Evolutionary conservation across 2,329 filamentous ascomycete species (phyloP).

Genomic region (Penicillium sp.): DNA sequence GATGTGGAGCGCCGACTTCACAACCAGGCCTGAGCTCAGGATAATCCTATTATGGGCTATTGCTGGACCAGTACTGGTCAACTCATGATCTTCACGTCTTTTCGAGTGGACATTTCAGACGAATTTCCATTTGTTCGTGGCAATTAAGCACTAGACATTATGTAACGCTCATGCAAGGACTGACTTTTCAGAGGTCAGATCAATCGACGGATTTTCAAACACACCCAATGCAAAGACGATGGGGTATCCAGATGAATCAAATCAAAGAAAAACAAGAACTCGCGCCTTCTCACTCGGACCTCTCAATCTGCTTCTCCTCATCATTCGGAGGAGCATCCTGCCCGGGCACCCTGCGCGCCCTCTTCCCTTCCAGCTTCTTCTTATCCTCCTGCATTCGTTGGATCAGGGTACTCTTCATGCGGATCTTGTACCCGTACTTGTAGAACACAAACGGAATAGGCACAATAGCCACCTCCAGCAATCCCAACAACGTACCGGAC

Average conservation of each 20-base stretch:
- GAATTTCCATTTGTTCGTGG: background rate
- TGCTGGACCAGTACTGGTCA: background rate
- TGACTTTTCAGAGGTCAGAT: background rate
- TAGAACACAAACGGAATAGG: conserved; percentile 80
- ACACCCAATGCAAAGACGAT: conserved; percentile 9
- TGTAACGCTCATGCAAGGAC: conserved; percentile 2
- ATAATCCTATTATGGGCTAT: background rate
- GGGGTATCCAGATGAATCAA: conserved; percentile 11
- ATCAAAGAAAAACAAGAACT: background rate
- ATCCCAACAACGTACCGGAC: conserved; percentile 70
- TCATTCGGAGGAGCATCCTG: conserved; percentile 9
- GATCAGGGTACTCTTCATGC: conserved; percentile 54
- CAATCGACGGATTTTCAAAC: conserved; percentile 13
- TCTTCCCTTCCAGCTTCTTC: conserved; percentile 44
- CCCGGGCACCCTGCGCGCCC: conserved; percentile 20
- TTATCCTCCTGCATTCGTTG: conserved; percentile 54
- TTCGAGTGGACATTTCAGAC: background rate
- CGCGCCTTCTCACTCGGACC: conserved; percentile 1
- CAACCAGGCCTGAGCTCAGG: conserved; percentile 1
- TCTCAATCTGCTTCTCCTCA: conserved; percentile 19
- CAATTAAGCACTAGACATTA: background rate
- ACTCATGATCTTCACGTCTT: background rate
- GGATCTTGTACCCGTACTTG: conserved; percentile 53
- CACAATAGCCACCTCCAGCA: conserved; percentile 68
- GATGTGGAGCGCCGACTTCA: conserved; percentile 32